Evolutionary conservation across 441 rosid species (phyloP).

Genomic region (Erodium texanum): DNA sequence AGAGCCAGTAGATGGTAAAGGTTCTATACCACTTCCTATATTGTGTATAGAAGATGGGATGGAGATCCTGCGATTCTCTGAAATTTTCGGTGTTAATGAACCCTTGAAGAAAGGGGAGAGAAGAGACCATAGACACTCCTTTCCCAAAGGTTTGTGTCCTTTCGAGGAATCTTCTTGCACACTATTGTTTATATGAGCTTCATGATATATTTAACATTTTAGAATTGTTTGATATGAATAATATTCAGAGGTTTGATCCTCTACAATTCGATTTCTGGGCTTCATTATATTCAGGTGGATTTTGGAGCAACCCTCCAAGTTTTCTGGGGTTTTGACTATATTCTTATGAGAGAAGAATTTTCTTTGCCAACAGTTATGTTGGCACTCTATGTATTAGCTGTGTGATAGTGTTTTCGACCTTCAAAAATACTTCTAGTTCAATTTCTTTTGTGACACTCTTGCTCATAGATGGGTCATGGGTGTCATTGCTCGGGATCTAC

Average conservation of each 20-base stretch:
- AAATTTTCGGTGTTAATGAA: conserved; percentile 87
- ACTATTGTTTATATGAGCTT: neutral
- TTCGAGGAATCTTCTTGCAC: neutral
- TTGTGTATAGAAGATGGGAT: conserved; percentile 77
- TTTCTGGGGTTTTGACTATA: neutral
- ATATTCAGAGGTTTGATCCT: neutral
- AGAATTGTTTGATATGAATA: neutral
- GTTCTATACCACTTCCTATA: conserved; percentile 60
- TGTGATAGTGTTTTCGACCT: too few relatives aligned
- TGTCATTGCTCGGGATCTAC: neutral
- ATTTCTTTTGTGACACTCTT: too few relatives aligned
- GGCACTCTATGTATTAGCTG: too few relatives aligned
- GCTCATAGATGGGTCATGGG: neutral
- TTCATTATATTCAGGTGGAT: neutral
- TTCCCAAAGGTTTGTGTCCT: conserved; percentile 47
- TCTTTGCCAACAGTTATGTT: neutral
- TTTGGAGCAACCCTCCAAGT: neutral
- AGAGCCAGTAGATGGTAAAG: conserved; percentile 38
- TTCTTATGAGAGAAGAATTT: neutral
- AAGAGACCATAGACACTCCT: conserved; percentile 49
- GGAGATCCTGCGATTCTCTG: conserved; percentile 82
- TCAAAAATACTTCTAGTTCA: too few relatives aligned
- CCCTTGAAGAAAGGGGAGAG: conserved; percentile 56
- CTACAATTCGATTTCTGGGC: neutral
- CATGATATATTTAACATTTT: conserved; percentile 7